These are phyloP conservation scores for Mortierella claussenii DNA, from an alignment of 192 early-diverging fungal genomes.

Conservation along the genomic window DNA sequence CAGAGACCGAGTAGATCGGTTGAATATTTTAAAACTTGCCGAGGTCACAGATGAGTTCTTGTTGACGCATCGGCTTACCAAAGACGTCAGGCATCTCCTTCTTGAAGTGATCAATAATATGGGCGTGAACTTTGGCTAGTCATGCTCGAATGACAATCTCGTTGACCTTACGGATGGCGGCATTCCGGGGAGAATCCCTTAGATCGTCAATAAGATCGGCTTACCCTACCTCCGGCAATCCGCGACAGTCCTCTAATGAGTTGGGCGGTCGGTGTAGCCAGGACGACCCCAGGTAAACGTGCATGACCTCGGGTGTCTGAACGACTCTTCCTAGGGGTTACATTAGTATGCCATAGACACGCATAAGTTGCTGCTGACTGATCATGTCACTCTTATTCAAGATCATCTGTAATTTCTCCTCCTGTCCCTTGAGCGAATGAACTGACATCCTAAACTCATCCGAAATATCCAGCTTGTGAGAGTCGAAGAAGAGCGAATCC, in stretches of 20 bases:
- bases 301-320: constrained; percentile 87
- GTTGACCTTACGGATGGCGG: constrained; percentile 87
- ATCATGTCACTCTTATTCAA: constrained; percentile 93
- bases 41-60: constrained; percentile 75
- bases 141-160: constrained; percentile 90
- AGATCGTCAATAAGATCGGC: constrained; percentile 81
- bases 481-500: constrained; percentile 90
- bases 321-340: constrained; percentile 92
- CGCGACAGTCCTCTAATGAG: constrained; percentile 75
- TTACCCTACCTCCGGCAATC: constrained; percentile 78
- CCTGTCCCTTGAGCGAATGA: constrained; percentile 79
- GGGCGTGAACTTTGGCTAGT: constrained; percentile 83
- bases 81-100: constrained; percentile 87
- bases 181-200: constrained; percentile 78
- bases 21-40: constrained; percentile 80
- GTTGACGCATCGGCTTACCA: constrained; percentile 82
- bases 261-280: constrained; percentile 79
- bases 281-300: constrained; percentile 87
- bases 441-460: constrained; percentile 91
- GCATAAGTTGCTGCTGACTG: constrained; percentile 86
- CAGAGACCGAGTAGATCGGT: constrained; percentile 73
- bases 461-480: constrained; percentile 89
- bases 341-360: constrained; percentile 94
- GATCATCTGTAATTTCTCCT: constrained; percentile 87
- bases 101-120: constrained; percentile 85